These are phyloP conservation scores for Aspergillus clavatus DNA, from an alignment of 2,329 filamentous ascomycete genomes.

Conservation along the genomic window DNA sequence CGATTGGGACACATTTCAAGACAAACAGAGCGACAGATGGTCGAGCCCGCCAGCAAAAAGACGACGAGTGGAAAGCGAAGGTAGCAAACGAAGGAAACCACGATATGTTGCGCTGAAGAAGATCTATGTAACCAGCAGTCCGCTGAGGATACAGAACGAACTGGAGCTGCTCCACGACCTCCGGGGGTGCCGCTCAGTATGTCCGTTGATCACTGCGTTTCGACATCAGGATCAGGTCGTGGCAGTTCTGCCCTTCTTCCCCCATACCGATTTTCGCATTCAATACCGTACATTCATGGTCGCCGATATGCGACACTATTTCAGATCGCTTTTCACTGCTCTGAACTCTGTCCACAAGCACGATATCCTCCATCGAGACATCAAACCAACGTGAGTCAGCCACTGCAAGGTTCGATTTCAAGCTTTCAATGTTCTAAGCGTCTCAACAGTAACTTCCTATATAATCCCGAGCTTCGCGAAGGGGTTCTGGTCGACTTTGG, in stretches of 20 bases:
- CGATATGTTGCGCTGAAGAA: conserved; percentile 97
- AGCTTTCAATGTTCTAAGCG: conserved; percentile 3
- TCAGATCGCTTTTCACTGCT: conserved; percentile 81
- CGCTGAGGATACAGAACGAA: conserved; percentile 89
- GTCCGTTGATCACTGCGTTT: conserved; percentile 95
- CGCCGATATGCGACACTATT: conserved; percentile 81
- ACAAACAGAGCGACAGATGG: conserved; percentile 62
- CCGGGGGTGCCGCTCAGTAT: conserved; percentile 75
- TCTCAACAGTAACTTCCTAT: conserved; percentile 69
- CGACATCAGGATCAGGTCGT: conserved; percentile 90
- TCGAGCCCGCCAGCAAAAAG: conserved; percentile 62
- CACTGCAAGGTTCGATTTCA: neutral
- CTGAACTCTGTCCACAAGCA: conserved; percentile 76
- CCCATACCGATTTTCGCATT: conserved; percentile 82
- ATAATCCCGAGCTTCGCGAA: conserved; percentile 68
- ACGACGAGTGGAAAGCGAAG: conserved; percentile 41
- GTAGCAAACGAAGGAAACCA: conserved; percentile 47
- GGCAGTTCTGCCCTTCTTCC: conserved; percentile 90
- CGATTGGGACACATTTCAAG: conserved; percentile 70
- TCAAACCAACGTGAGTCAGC: conserved; percentile 71
- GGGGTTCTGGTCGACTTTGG: conserved; percentile 98
- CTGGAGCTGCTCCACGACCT: conserved; percentile 89
- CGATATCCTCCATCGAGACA: conserved; percentile 86
- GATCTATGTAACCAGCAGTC: conserved; percentile 97
- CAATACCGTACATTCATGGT: conserved; percentile 91